Percentiles rank a stretch among this genome's conserved stretches.
phyloP scores from a whole-genome alignment of 176 grass and related monocot genomes.

The Phragmites australis region DNA sequence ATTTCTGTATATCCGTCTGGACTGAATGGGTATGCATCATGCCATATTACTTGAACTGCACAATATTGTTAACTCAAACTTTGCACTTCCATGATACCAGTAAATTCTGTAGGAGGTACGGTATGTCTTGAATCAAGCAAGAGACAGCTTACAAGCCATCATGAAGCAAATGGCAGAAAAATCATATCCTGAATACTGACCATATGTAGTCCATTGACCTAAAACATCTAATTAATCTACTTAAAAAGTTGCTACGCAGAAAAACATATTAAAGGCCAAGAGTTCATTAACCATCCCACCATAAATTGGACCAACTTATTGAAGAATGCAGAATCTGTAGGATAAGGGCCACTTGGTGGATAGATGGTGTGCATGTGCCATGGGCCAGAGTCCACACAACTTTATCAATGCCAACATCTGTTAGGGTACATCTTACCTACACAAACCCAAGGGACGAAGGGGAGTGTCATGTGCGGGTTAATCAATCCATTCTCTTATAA shows the following conservation, averaged over 20 bases:
- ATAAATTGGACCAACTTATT: constrained; percentile 9
- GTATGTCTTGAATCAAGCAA: not conserved
- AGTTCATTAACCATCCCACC: not conserved
- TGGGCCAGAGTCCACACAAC: not conserved
- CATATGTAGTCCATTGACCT: not conserved
- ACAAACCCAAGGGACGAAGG: not conserved
- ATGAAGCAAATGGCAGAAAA: not conserved
- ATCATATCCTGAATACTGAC: too few relatives aligned
- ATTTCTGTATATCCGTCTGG: not conserved
- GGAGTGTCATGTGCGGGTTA: too few relatives aligned
- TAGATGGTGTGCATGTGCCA: constrained; percentile 18
- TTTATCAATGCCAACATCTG: constrained; percentile 35
- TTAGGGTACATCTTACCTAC: constrained; percentile 11
- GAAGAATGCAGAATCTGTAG: not conserved
- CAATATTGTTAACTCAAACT: not conserved
- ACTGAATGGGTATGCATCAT: not conserved
- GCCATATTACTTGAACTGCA: not conserved
- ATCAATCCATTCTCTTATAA: not conserved
- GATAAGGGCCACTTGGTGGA: not conserved
- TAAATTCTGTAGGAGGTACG: not conserved
- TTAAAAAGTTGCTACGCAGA: not conserved
- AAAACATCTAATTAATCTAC: not conserved
- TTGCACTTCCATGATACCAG: not conserved
- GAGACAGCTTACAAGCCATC: not conserved
- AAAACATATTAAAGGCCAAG: not conserved